Conservation (phyloP, 345 rosid genomes). For the Salix udensis region DNA sequence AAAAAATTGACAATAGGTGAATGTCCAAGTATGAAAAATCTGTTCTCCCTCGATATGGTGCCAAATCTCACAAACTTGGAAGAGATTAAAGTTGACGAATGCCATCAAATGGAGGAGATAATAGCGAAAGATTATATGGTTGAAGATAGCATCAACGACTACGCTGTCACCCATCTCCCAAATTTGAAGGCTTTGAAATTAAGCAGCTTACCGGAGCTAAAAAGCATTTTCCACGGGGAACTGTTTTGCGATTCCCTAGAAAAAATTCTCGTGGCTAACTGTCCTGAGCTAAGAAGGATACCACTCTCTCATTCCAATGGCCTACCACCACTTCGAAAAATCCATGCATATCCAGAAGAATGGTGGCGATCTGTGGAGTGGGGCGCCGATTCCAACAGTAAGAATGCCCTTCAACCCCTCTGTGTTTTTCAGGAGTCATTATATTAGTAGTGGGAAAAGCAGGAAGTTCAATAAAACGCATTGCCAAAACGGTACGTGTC, state of each 20-base stretch:
- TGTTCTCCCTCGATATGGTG: conserved; percentile 4
- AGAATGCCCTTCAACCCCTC: conserved; percentile 1
- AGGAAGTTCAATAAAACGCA: neutral
- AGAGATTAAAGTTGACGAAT: neutral
- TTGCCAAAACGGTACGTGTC: neutral
- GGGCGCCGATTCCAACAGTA: conserved; percentile 12
- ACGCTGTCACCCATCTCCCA: neutral
- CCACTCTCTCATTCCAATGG: conserved; percentile 9
- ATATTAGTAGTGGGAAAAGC: neutral
- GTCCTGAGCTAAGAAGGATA: conserved; percentile 17
- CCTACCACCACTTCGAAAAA: neutral
- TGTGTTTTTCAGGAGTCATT: neutral
- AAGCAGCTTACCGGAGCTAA: neutral
- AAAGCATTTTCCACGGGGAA: conserved; percentile 2
- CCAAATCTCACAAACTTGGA: conserved; percentile 19
- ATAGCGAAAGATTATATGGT: neutral
- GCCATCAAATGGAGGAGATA: conserved; percentile 22
- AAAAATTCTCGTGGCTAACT: neutral
- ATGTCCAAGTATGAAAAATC: conserved; percentile 17
- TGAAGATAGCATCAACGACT: neutral
- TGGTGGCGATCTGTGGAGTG: conserved; percentile 25
- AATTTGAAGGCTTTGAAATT: neutral
- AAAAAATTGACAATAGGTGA: fast-evolving
- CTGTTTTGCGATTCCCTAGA: conserved; percentile 13
- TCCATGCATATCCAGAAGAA: neutral